Evolutionary conservation across 169 alveolate genomes (phyloP).

Genomic region (Besnoitia besnoiti): DNA sequence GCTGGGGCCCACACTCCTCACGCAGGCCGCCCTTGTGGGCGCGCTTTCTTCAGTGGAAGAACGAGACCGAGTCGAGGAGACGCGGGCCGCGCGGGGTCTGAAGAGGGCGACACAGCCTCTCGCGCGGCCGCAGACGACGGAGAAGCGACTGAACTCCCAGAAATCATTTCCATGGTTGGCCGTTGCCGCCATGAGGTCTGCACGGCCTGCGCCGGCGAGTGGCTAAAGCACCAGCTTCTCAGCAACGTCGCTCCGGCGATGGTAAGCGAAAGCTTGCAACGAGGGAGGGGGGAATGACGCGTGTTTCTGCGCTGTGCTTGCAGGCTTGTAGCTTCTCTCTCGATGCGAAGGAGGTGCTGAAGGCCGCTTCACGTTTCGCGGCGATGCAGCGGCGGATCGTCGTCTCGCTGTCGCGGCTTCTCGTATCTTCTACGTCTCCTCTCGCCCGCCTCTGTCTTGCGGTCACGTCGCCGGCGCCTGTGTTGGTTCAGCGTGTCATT

Average conservation of each 20-base stretch:
- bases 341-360: no score
- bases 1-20: no score
- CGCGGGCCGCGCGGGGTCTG: neutral
- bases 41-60: neutral
- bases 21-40: neutral
- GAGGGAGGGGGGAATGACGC: no score
- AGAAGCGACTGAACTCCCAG: neutral
- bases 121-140: neutral
- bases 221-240: constrained; percentile 13
- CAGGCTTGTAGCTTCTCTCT: no score
- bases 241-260: neutral
- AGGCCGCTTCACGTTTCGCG: no score
- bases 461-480: no score
- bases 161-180: neutral
- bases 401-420: no score
- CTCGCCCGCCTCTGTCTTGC: no score
- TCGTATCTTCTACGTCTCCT: no score
- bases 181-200: constrained; percentile 26
- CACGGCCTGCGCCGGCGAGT: neutral
- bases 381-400: no score
- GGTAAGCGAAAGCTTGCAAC: neutral
- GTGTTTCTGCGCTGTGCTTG: no score
- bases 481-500: no score
- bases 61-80: neutral
- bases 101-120: neutral